Evolutionary conservation across 768 basidiomycete species (phyloP).

Genomic region (Saitozyma podzolica): DNA sequence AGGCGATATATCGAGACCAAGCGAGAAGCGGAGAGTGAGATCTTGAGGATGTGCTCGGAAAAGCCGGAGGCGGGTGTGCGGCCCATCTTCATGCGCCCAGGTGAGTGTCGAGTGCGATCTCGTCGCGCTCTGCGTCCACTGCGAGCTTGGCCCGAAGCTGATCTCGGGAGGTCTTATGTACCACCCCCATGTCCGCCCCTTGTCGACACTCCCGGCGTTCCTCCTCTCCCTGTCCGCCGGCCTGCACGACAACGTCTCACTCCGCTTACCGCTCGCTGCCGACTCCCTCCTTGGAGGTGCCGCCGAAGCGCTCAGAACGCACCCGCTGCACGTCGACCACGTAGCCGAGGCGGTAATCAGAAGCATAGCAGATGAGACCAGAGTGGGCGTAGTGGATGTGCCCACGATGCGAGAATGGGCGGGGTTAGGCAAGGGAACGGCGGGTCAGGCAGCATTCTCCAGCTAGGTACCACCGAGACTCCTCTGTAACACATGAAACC

Average conservation of each 20-base stretch:
- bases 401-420: constrained; percentile 61
- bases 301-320: constrained; percentile 76
- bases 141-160: constrained; percentile 1
- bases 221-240: constrained; percentile 77
- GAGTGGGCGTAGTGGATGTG: constrained; percentile 57
- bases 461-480: no score
- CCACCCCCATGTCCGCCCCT: constrained; percentile 88
- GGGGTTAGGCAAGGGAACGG: constrained; percentile 21
- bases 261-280: constrained; percentile 34
- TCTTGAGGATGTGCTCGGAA: constrained; percentile 60
- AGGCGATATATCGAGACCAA: constrained; percentile 90
- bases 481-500: no score
- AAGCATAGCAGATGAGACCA: constrained; percentile 59
- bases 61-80: constrained; percentile 56
- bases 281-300: constrained; percentile 53
- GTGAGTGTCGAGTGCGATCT: constrained; percentile 58
- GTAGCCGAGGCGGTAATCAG: constrained; percentile 77
- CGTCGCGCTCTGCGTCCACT: not conserved
- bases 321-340: constrained; percentile 93
- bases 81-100: constrained; percentile 82
- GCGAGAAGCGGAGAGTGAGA: constrained; percentile 77
- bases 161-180: constrained; percentile 77
- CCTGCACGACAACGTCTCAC: constrained; percentile 61
- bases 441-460: no score
- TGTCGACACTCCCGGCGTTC: constrained; percentile 80